phyloP scores from a whole-genome alignment of 2,329 filamentous ascomycete genomes.

The Cryoendolithus antarcticus region DNA sequence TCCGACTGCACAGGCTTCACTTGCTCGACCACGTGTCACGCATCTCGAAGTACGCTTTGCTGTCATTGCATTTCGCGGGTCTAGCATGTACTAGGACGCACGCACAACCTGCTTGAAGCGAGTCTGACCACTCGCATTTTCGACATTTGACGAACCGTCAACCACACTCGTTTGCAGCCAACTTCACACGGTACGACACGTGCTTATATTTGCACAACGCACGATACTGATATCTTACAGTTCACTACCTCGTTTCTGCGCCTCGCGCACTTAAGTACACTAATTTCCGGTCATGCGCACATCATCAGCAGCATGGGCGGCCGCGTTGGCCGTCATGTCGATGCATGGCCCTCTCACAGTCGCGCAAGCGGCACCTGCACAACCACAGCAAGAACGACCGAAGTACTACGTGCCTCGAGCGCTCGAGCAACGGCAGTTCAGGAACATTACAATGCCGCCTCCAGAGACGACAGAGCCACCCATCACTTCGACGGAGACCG shows the following conservation, averaged over 20 bases:
- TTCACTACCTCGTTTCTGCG: no score
- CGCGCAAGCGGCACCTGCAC: conserved; percentile 37
- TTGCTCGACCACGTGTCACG: conserved; percentile 13
- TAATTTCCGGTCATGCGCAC: conserved; percentile 28
- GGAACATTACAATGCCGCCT: conserved; percentile 16
- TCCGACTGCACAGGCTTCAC: conserved; percentile 12
- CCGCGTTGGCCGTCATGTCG: conserved; percentile 34
- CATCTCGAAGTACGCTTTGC: conserved; percentile 14
- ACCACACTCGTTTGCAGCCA: conserved; percentile 39
- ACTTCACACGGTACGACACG: conserved; percentile 24
- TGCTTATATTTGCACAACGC: conserved; percentile 1
- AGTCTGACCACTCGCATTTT: conserved; percentile 9
- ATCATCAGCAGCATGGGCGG: conserved; percentile 34
- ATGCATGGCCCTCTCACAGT: conserved; percentile 31
- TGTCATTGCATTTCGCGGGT: conserved; percentile 8
- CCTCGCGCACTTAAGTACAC: not conserved
- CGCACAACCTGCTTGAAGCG: conserved; percentile 5
- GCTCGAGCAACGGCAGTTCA: conserved; percentile 29
- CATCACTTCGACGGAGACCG: not conserved
- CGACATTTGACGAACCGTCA: conserved; percentile 27
- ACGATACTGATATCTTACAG: not conserved
- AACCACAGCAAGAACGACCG: conserved; percentile 25
- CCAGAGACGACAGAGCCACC: conserved; percentile 3
- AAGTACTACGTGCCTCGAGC: conserved; percentile 38
- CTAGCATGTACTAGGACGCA: conserved; percentile 16